A percentile compares a stretch with the other conserved stretches of the same genome.
Conservation (phyloP, 176 grass and related monocot genomes). For the Guadua angustifolia region DNA sequence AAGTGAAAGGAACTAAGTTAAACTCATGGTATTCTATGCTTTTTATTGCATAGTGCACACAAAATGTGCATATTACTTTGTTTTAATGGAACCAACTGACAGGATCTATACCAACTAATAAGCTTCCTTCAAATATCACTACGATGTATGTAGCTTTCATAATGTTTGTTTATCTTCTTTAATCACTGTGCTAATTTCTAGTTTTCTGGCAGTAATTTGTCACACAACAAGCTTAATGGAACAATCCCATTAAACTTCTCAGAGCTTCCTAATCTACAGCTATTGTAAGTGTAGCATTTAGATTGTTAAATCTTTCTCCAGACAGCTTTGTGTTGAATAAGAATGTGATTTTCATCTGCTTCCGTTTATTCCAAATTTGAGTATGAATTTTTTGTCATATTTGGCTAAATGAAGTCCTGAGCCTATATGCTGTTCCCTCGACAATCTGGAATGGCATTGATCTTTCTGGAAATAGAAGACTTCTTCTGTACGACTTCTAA, state of each 20-base stretch:
- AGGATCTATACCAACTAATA: constrained; percentile 78
- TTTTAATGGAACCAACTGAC: constrained; percentile 66
- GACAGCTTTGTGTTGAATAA: constrained; percentile 9
- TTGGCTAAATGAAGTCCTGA: neutral
- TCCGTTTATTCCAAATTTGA: constrained; percentile 3
- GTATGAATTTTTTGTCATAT: neutral
- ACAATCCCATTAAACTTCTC: constrained; percentile 74
- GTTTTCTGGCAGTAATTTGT: constrained; percentile 77
- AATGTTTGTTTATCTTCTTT: constrained; percentile 32
- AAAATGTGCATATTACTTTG: neutral
- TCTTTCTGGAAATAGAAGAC: constrained; percentile 57
- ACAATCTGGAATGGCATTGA: constrained; percentile 61
- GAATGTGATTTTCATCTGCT: constrained; percentile 4
- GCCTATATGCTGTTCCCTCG: constrained; percentile 58
- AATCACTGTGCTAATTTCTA: constrained; percentile 37
- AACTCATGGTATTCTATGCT: neutral
- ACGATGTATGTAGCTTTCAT: constrained; percentile 69
- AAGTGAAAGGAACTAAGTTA: neutral
- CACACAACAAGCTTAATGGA: constrained; percentile 76
- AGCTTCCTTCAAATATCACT: constrained; percentile 79
- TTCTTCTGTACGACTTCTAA: constrained; percentile 73
- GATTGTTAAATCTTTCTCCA: constrained; percentile 21
- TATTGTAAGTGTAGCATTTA: constrained; percentile 66
- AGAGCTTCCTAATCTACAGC: constrained; percentile 70
- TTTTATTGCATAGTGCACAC: neutral